phyloP scores from a whole-genome alignment of 2,329 filamentous ascomycete genomes.

The Apiospora arundinis region DNA sequence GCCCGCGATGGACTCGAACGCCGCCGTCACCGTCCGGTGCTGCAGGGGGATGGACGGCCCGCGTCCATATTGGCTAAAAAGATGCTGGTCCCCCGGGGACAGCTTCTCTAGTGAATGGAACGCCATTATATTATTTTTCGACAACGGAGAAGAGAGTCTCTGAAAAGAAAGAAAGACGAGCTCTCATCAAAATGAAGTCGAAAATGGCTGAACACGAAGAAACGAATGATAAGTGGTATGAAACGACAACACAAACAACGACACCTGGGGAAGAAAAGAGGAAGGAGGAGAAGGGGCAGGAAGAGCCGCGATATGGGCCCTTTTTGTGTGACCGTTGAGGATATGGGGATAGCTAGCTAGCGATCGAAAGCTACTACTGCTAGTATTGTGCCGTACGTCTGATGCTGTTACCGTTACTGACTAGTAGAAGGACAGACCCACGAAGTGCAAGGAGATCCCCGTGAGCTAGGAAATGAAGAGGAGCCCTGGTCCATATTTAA shows the following conservation, averaged over 20 bases:
- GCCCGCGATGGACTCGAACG: constrained; percentile 18
- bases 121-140: constrained; percentile 6
- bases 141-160: background rate
- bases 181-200: background rate
- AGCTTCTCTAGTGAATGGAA: constrained; percentile 20
- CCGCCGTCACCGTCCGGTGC: constrained; percentile 20
- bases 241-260: background rate
- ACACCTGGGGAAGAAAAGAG: background rate
- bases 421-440: constrained; percentile 3
- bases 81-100: constrained; percentile 19
- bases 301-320: background rate
- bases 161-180: background rate
- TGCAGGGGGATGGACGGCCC: constrained; percentile 17
- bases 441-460: constrained; percentile 13
- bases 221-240: background rate
- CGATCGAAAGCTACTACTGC: background rate
- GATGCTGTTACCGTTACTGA: background rate
- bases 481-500: constrained; percentile 7
- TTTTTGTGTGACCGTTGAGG: background rate
- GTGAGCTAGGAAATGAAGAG: constrained; percentile 13
- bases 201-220: background rate
- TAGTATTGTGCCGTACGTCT: background rate
- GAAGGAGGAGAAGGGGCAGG: background rate
- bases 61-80: constrained; percentile 21
- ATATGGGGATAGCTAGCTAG: background rate